phyloP scores from a whole-genome alignment of 1,139 yeast genomes.

The Lodderomyces orthopsilosis region DNA sequence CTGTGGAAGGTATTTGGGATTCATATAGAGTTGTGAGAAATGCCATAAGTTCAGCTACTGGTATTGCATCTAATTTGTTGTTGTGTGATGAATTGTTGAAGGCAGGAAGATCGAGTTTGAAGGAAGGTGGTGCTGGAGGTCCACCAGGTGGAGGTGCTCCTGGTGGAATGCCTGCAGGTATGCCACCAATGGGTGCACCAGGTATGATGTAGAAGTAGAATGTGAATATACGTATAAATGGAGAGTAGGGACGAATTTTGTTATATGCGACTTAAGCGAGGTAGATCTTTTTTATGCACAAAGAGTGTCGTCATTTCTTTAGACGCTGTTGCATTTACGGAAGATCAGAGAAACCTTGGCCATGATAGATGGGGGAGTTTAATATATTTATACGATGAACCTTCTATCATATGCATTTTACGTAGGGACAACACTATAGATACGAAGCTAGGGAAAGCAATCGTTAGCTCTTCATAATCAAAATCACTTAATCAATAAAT shows the following conservation, averaged over 20 bases:
- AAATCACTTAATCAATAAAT: no score
- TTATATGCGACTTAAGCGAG: no score
- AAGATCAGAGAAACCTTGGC: not conserved
- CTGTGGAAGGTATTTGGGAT: slow-evolving; percentile 95
- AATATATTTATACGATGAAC: no score
- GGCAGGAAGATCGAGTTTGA: slow-evolving; percentile 92
- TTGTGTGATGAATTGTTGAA: slow-evolving; percentile 94
- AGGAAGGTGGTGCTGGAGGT: slow-evolving; percentile 42
- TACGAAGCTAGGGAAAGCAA: no score
- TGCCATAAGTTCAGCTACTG: slow-evolving; percentile 88
- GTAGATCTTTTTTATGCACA: no score
- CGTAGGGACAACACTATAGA: no score
- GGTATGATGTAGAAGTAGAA: slow-evolving; percentile 2
- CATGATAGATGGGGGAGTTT: no score
- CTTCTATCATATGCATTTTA: no score
- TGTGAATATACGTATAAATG: not conserved
- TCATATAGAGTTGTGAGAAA: slow-evolving; percentile 90
- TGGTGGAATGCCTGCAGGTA: slow-evolving; percentile 17
- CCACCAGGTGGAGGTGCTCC: slow-evolving; percentile 11
- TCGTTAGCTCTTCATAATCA: no score
- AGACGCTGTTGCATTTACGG: not conserved
- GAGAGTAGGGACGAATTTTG: not conserved
- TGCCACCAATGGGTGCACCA: slow-evolving; percentile 9
- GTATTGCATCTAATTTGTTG: slow-evolving; percentile 88
- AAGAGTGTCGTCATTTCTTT: not conserved